These are phyloP conservation scores for Euphorbia peplus DNA, from an alignment of 345 rosid genomes.

Conservation along the genomic window DNA sequence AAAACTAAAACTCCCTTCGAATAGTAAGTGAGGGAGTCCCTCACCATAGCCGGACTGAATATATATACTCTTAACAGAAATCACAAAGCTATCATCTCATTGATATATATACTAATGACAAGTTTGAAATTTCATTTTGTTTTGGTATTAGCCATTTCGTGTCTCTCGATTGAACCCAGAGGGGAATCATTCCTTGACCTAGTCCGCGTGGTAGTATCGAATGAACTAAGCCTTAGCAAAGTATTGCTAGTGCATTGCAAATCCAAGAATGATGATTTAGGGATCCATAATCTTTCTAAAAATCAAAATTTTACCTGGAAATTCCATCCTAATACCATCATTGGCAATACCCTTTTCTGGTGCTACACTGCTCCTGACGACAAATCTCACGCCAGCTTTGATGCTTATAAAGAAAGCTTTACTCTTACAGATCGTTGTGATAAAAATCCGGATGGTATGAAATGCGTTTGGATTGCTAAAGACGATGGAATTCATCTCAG, in stretches of 20 bases:
- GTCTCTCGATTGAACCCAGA: background rate
- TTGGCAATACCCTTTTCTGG: constrained; percentile 33
- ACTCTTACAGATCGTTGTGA: background rate
- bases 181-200: background rate
- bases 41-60: no score
- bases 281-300: constrained; percentile 8
- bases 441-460: background rate
- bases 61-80: no score
- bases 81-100: no score
- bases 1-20: no score
- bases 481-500: constrained; percentile 18
- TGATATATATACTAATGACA: no score
- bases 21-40: no score
- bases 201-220: background rate
- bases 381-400: constrained; percentile 2
- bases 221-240: constrained; percentile 2
- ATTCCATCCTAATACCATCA: constrained; percentile 17
- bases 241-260: constrained; percentile 28
- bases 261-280: constrained; percentile 36
- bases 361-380: constrained; percentile 21
- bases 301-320: constrained; percentile 23
- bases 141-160: background rate
- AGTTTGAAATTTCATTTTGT: no score
- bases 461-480: constrained; percentile 30
- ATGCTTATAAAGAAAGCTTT: background rate